Evolutionary conservation across 345 rosid genomes (phyloP).

Genomic region (Populus euphratica): DNA sequence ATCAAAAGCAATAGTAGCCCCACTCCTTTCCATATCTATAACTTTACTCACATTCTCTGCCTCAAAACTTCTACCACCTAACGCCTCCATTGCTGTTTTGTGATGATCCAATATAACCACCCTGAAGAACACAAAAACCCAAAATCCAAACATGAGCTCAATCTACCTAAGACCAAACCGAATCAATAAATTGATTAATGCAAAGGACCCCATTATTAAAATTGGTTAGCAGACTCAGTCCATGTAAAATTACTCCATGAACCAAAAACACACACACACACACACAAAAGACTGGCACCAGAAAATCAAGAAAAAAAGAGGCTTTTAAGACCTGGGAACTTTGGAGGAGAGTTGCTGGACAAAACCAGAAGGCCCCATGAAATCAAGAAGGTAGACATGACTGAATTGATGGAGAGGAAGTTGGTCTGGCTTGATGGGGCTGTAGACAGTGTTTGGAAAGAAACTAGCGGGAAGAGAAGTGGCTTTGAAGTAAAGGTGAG

Average conservation of each 20-base stretch:
- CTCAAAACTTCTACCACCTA: conserved; percentile 22
- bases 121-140: conserved; percentile 14
- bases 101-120: conserved; percentile 66
- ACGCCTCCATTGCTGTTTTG: conserved; percentile 56
- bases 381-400: conserved; percentile 70
- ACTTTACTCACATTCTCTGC: conserved; percentile 46
- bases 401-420: conserved; percentile 59
- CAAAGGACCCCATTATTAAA: too few relatives aligned
- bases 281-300: background rate
- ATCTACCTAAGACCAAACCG: too few relatives aligned
- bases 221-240: too few relatives aligned
- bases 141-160: background rate
- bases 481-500: conserved; percentile 64
- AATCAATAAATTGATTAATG: too few relatives aligned
- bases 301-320: background rate
- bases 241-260: too few relatives aligned
- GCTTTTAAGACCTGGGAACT: conserved; percentile 31
- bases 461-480: conserved; percentile 44
- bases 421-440: conserved; percentile 43
- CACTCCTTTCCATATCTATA: conserved; percentile 65
- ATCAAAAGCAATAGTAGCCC: conserved; percentile 73
- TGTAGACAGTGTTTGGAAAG: conserved; percentile 69
- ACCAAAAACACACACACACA: background rate
- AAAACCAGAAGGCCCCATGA: conserved; percentile 59
- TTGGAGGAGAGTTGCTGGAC: conserved; percentile 46